Evolutionary conservation across 2,329 filamentous ascomycete genomes (phyloP).

Genomic region (Phoma herbarum): DNA sequence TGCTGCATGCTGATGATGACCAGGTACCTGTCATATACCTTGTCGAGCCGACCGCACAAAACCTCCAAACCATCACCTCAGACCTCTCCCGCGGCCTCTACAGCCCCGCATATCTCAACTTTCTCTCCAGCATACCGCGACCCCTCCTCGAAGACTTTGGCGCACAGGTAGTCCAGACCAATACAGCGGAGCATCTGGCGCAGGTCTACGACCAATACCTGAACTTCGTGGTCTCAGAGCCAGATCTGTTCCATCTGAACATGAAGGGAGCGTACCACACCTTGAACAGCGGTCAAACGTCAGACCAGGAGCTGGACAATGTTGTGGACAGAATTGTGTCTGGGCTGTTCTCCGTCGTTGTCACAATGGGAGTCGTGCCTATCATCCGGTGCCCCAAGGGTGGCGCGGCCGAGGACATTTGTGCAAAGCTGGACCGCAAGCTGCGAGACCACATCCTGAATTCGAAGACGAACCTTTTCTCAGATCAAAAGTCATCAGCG

Average conservation of each 20-base stretch:
- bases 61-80: slow-evolving; percentile 81
- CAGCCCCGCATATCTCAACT: slow-evolving; percentile 90
- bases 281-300: slow-evolving; percentile 91
- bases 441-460: slow-evolving; percentile 96
- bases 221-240: slow-evolving; percentile 96
- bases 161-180: slow-evolving; percentile 81
- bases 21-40: slow-evolving; percentile 83
- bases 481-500: slow-evolving; percentile 68
- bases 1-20: slow-evolving; percentile 20
- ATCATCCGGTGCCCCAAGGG: slow-evolving; percentile 95
- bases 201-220: slow-evolving; percentile 97
- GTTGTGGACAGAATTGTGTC: slow-evolving; percentile 92
- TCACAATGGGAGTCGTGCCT: slow-evolving; percentile 98
- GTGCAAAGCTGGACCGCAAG: slow-evolving; percentile 92
- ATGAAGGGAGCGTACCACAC: slow-evolving; percentile 96
- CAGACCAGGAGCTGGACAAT: slow-evolving; percentile 86
- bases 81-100: slow-evolving; percentile 91
- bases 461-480: slow-evolving; percentile 97
- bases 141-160: slow-evolving; percentile 95
- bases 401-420: slow-evolving; percentile 92
- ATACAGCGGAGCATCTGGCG: slow-evolving; percentile 87
- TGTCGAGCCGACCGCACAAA: slow-evolving; percentile 84
- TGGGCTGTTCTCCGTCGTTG: slow-evolving; percentile 95
- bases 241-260: slow-evolving; percentile 92
- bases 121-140: slow-evolving; percentile 90